Percentiles rank a stretch among this genome's conserved stretches.
Evolutionary conservation across 345 rosid species (phyloP).

Genomic region (Populus euphratica): DNA sequence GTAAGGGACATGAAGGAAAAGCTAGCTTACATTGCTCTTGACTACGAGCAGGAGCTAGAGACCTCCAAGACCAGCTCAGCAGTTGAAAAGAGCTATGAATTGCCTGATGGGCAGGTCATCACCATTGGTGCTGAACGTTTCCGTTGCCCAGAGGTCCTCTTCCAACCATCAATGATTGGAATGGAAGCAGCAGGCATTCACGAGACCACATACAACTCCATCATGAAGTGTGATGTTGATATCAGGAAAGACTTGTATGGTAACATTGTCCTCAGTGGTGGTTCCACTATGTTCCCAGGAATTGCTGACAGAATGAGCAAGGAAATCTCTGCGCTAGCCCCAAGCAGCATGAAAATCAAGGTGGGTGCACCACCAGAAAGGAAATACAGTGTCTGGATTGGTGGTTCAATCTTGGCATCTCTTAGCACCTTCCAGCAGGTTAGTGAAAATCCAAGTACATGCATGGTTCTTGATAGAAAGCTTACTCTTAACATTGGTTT

Average conservation of each 20-base stretch:
- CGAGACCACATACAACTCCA: conserved; percentile 87
- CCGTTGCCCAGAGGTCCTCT: conserved; percentile 93
- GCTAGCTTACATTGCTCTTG: conserved; percentile 82
- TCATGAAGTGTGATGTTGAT: conserved; percentile 91
- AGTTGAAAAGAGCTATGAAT: conserved; percentile 82
- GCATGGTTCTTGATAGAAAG: not conserved
- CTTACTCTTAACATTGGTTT: not conserved
- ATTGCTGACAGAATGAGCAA: conserved; percentile 92
- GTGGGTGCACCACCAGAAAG: conserved; percentile 92
- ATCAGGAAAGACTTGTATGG: conserved; percentile 85
- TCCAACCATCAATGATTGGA: conserved; percentile 93
- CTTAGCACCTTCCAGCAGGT: conserved; percentile 99
- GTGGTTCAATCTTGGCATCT: conserved; percentile 88
- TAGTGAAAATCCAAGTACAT: not conserved
- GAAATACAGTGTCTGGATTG: conserved; percentile 94
- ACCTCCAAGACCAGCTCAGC: conserved; percentile 76
- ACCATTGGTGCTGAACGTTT: conserved; percentile 90
- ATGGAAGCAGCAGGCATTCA: conserved; percentile 95
- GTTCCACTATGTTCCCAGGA: conserved; percentile 88
- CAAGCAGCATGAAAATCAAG: conserved; percentile 96
- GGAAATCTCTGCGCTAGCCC: conserved; percentile 87
- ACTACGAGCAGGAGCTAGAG: conserved; percentile 92
- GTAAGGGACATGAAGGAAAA: conserved; percentile 97
- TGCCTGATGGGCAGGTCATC: conserved; percentile 87
- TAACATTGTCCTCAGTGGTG: conserved; percentile 92